Evolutionary conservation across 2,329 filamentous ascomycete genomes (phyloP).

Genomic region (Fusarium liriodendri): DNA sequence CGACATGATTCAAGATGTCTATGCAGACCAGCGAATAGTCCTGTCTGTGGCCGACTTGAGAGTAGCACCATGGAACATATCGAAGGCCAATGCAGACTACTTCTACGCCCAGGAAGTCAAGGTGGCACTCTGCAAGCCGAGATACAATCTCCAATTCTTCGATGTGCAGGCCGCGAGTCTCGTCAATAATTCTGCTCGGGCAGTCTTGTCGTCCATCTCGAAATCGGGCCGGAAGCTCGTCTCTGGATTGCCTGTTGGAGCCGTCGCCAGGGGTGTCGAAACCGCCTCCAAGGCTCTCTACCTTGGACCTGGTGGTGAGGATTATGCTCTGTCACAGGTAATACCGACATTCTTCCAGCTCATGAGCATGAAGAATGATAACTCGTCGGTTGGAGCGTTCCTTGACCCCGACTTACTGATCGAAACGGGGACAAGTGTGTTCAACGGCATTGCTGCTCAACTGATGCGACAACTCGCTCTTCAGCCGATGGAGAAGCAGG

Average conservation of each 20-base stretch:
- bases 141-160: conserved; percentile 31
- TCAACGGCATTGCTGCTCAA: conserved; percentile 32
- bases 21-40: conserved; percentile 36
- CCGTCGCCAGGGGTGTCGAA: conserved; percentile 25
- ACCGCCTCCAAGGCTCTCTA: conserved; percentile 19
- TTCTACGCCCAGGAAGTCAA: conserved; percentile 36
- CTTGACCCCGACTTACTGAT: conserved; percentile 22
- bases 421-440: conserved; percentile 21
- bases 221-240: conserved; percentile 5
- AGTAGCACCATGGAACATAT: conserved; percentile 24
- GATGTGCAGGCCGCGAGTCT: conserved; percentile 16
- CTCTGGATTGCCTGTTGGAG: conserved; percentile 19
- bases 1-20: conserved; percentile 30
- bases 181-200: conserved; percentile 21
- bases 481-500: conserved; percentile 17
- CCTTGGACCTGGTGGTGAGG: conserved; percentile 31
- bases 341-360: conserved; percentile 43
- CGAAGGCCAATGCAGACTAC: conserved; percentile 10
- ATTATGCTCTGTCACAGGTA: conserved; percentile 33
- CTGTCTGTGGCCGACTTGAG: conserved; percentile 35
- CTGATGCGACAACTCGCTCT: conserved; percentile 17
- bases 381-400: conserved; percentile 16
- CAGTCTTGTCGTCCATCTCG: not conserved
- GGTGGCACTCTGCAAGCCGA: conserved; percentile 34
- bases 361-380: conserved; percentile 38